These are phyloP conservation scores for Corylus americana DNA, from an alignment of 306 rosid genomes.

Conservation along the genomic window DNA sequence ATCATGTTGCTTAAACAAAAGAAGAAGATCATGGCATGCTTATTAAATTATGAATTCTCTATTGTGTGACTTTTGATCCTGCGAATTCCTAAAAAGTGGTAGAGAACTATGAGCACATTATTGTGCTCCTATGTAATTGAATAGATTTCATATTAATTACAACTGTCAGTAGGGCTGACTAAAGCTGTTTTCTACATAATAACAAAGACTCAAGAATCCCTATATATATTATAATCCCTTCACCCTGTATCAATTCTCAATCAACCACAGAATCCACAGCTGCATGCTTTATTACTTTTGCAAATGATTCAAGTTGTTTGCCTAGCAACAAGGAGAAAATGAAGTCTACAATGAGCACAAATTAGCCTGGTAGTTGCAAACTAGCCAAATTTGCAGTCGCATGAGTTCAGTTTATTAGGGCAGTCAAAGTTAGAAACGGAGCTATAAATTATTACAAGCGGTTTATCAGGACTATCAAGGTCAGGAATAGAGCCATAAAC, in stretches of 20 bases:
- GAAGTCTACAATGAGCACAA: no score
- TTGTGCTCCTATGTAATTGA: not conserved
- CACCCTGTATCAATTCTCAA: not conserved
- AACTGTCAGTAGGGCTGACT: not conserved
- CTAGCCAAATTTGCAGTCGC: no score
- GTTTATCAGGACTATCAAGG: no score
- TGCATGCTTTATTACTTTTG: not conserved
- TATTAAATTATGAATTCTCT: not conserved
- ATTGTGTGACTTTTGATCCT: not conserved
- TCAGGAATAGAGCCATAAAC: no score
- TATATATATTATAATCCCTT: no score
- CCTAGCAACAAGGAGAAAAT: no score
- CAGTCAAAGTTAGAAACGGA: no score
- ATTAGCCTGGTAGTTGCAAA: no score
- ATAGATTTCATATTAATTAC: not conserved
- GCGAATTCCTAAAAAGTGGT: not conserved
- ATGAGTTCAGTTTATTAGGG: no score
- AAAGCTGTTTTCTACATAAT: not conserved
- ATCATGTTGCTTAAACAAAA: not conserved
- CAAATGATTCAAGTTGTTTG: no score
- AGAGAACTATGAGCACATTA: not conserved
- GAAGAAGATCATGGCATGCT: not conserved
- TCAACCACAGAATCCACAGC: not conserved
- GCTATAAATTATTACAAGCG: no score
- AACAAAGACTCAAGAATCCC: not conserved